These are phyloP conservation scores for Didymella arachidicola DNA, from an alignment of 2,329 filamentous ascomycete species.

Conservation along the genomic window DNA sequence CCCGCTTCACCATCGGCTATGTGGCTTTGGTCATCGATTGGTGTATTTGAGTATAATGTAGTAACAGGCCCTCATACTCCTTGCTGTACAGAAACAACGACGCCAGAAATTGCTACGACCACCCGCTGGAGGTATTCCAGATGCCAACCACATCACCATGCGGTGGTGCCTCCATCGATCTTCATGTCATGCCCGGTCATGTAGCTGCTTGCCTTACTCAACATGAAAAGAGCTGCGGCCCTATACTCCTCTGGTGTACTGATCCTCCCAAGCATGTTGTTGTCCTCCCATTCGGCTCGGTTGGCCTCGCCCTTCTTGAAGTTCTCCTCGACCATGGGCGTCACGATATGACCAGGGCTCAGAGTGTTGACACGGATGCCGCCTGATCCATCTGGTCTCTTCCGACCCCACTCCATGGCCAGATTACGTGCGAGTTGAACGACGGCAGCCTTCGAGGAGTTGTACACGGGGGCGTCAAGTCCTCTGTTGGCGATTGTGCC, in stretches of 20 bases:
- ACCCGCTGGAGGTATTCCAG: background rate
- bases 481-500: constrained; percentile 68
- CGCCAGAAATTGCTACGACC: background rate
- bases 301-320: constrained; percentile 76
- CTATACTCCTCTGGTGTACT: constrained; percentile 48
- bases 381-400: constrained; percentile 58
- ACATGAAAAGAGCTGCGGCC: constrained; percentile 44
- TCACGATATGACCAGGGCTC: constrained; percentile 79
- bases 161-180: constrained; percentile 47
- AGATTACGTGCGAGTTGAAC: constrained; percentile 73
- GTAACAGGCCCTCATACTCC: background rate
- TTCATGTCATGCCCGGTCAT: constrained; percentile 48
- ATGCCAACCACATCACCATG: constrained; percentile 36
- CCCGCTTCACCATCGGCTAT: background rate
- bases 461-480: constrained; percentile 71
- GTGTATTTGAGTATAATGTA: background rate
- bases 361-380: constrained; percentile 81
- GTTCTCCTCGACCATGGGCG: constrained; percentile 81
- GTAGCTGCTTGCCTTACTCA: constrained; percentile 48
- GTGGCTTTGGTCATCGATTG: background rate
- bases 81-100: background rate
- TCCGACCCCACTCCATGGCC: constrained; percentile 69
- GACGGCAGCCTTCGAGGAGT: constrained; percentile 77
- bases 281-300: constrained; percentile 71
- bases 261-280: constrained; percentile 75